phyloP scores from a whole-genome alignment of 1,284 basidiomycete genomes.

The Phellopilus nigrolimitatus region DNA sequence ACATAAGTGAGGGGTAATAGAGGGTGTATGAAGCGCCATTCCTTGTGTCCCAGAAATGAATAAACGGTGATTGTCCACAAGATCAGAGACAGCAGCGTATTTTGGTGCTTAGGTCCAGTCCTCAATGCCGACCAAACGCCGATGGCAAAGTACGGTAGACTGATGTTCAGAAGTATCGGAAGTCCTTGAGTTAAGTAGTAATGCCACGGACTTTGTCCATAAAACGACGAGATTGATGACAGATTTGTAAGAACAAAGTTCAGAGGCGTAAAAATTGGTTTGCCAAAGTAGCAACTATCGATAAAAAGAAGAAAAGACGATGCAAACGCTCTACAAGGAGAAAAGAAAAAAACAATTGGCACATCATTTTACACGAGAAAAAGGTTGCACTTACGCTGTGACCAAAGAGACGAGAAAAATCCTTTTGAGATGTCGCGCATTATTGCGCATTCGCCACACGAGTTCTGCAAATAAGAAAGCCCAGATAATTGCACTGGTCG shows the following conservation, averaged over 20 bases:
- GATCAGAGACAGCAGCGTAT: constrained; percentile 50
- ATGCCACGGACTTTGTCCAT: constrained; percentile 83
- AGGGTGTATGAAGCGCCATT: constrained; percentile 96
- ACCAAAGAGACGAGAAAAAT: constrained; percentile 29
- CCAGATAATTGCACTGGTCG: constrained; percentile 89
- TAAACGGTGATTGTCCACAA: constrained; percentile 68
- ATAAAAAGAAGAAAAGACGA: constrained; percentile 40
- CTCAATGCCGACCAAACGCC: constrained; percentile 40
- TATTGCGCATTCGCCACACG: constrained; percentile 42
- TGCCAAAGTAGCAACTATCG: constrained; percentile 70
- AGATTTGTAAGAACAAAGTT: constrained; percentile 82
- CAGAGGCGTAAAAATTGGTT: constrained; percentile 68
- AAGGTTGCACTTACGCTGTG: constrained; percentile 25
- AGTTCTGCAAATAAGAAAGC: constrained; percentile 56
- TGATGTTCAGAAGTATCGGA: constrained; percentile 74
- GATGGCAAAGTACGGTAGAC: constrained; percentile 67
- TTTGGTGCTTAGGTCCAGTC: constrained; percentile 22
- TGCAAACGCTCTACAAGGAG: constrained; percentile 34
- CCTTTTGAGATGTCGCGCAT: constrained; percentile 23
- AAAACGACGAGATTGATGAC: constrained; percentile 85
- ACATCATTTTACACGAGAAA: constrained; percentile 40
- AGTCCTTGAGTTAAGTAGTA: constrained; percentile 88
- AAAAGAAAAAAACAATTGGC: not conserved
- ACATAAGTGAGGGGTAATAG: constrained; percentile 83
- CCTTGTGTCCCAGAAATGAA: constrained; percentile 86